Evolutionary conservation across 2,329 filamentous ascomycete species (phyloP), one percentile per base, ranked within the genome.

Genomic region (Cordyceps cateniannulata): DNA sequence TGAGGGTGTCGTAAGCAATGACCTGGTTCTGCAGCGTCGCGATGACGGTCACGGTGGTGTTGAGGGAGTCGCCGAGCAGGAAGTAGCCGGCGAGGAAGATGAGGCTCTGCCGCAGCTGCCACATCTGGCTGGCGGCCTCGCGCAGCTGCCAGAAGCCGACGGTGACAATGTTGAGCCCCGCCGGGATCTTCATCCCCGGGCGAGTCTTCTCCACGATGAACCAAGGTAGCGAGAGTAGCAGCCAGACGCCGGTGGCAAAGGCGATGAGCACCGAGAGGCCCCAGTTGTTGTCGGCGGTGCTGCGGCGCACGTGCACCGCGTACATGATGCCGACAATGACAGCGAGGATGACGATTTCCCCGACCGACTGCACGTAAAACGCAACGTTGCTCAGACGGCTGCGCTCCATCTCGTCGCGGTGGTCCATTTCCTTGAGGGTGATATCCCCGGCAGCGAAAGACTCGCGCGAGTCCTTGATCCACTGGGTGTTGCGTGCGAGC

Each of bases 31-130:
- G 87, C 5, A 88, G 71, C 0, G 85, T 89, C 0, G 75, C 78
- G 35, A 89, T 84, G 24, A 89, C 85, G 0, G 87, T 89, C 5
- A 88, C 84, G 0, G 86, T 88, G 0, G 87, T 90, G 69, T 89
- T 89, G 40, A 89, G 76, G 1, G 83, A 85, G 70, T 89, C 87
- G n/a, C 85, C 86, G 0, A 89, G 79, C 2, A 89, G 75, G 68
- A 89, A 89, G 67, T 88, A 89, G 3, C 82, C 85, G 47, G 85
- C 78, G 0, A 90, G 78, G 69, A 89, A 89, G 20, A 87, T 75
- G 29, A 89, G 70, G 63, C 81, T 86, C 72, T 89, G 87, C 68
- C 83, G 85, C 49, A 89, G 72, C 42, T 82, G 80, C 81, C 84
- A 86, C 18, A 89, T 83, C 68, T 87, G 81, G 0, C 72, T 75